Evolutionary conservation across 805 yeast genomes (phyloP).

Genomic region (Kazachstania taianensis): DNA sequence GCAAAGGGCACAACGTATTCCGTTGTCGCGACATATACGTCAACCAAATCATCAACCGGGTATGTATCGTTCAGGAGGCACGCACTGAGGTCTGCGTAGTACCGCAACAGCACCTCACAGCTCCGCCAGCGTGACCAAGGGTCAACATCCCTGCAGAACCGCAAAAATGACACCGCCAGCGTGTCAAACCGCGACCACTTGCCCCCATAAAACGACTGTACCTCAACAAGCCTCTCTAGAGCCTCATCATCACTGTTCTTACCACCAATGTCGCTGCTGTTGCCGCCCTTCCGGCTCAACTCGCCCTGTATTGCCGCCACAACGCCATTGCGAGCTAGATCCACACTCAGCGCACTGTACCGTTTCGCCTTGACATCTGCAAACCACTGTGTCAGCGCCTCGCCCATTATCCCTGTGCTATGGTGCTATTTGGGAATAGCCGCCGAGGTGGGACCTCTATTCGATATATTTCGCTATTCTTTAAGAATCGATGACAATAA

Average conservation of each 20-base stretch:
- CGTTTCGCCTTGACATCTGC: slow-evolving; percentile 12
- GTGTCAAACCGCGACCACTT: slow-evolving; percentile 33
- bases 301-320: slow-evolving; percentile 31
- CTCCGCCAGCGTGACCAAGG: slow-evolving; percentile 42
- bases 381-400: slow-evolving; percentile 14
- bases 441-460: too few species aligned
- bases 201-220: slow-evolving; percentile 10
- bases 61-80: slow-evolving; percentile 34
- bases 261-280: neutral
- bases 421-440: too few species aligned
- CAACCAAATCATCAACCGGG: slow-evolving; percentile 26
- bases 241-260: slow-evolving; percentile 6
- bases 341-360: slow-evolving; percentile 20
- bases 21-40: slow-evolving; percentile 20
- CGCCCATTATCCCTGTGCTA: too few species aligned
- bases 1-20: slow-evolving; percentile 30
- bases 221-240: slow-evolving; percentile 14
- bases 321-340: slow-evolving; percentile 24
- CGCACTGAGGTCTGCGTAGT: slow-evolving; percentile 37
- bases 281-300: slow-evolving; percentile 5
- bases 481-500: too few species aligned
- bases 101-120: slow-evolving; percentile 38
- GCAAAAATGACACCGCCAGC: slow-evolving; percentile 38
- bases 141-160: slow-evolving; percentile 39
- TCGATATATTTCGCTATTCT: too few species aligned